phyloP scores from a whole-genome alignment of 2,329 filamentous ascomycete genomes.

The Fusarium illudens region DNA sequence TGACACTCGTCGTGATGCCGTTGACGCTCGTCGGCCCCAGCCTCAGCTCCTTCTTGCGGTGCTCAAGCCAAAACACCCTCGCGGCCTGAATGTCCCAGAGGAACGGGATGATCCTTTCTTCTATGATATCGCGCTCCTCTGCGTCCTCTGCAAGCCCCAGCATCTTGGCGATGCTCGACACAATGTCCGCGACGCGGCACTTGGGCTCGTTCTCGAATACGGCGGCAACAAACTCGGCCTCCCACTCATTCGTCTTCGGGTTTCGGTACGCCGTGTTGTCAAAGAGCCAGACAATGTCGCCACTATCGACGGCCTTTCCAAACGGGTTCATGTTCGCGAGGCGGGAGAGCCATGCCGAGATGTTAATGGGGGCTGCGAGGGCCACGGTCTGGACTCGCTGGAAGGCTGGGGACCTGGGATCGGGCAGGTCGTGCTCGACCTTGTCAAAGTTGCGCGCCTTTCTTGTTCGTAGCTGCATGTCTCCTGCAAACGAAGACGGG shows the following conservation, averaged over 20 bases:
- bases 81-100: conserved; percentile 78
- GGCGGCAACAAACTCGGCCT: conserved; percentile 83
- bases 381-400: conserved; percentile 45
- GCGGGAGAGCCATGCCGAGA: conserved; percentile 53
- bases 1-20: conserved; percentile 73
- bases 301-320: conserved; percentile 64
- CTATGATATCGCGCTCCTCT: conserved; percentile 66
- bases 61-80: conserved; percentile 70
- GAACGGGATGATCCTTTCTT: conserved; percentile 77
- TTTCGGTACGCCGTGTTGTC: conserved; percentile 85
- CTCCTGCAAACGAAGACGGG: conserved; percentile 45
- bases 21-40: conserved; percentile 76
- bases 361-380: conserved; percentile 40
- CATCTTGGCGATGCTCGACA: conserved; percentile 74
- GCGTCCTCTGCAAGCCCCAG: conserved; percentile 72
- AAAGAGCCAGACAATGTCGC: conserved; percentile 85
- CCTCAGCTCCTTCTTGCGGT: conserved; percentile 59
- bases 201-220: conserved; percentile 80
- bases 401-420: conserved; percentile 45
- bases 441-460: conserved; percentile 59
- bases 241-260: conserved; percentile 65
- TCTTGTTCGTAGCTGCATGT: conserved; percentile 62
- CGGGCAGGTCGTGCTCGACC: conserved; percentile 58
- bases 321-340: conserved; percentile 65
- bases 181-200: conserved; percentile 71